Evolutionary conservation across 495 filamentous ascomycete genomes (phyloP).

Genomic region (Penicillium tannophilum): DNA sequence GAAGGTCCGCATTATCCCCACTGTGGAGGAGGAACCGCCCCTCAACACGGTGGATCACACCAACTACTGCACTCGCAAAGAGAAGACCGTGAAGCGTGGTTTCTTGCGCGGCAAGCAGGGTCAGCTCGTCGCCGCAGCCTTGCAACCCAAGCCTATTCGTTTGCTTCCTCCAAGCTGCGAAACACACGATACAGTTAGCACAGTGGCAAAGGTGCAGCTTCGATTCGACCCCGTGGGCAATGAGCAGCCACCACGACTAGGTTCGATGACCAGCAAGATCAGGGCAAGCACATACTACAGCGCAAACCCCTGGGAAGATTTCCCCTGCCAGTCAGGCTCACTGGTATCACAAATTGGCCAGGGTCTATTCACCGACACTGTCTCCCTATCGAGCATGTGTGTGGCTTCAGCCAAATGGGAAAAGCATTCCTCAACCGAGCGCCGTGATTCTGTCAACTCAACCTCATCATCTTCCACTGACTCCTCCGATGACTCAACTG

Average conservation of each 20-base stretch:
- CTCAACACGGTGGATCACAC: constrained; percentile 59
- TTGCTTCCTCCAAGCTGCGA: constrained; percentile 53
- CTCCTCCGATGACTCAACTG: constrained; percentile 32
- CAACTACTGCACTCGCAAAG: constrained; percentile 69
- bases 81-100: constrained; percentile 77
- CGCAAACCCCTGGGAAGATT: constrained; percentile 57
- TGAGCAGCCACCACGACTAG: constrained; percentile 67
- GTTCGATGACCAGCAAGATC: constrained; percentile 68
- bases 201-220: constrained; percentile 67
- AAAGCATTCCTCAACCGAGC: constrained; percentile 44
- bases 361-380: constrained; percentile 65
- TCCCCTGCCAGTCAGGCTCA: constrained; percentile 30
- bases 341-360: constrained; percentile 40
- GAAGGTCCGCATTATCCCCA: constrained; percentile 78
- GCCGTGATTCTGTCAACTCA: constrained; percentile 64
- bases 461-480: constrained; percentile 8
- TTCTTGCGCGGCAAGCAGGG: constrained; percentile 79
- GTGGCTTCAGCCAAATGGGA: constrained; percentile 69
- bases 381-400: constrained; percentile 65
- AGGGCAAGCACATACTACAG: constrained; percentile 75
- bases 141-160: constrained; percentile 71
- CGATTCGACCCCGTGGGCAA: constrained; percentile 71
- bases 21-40: constrained; percentile 72
- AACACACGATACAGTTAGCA: constrained; percentile 43
- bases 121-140: constrained; percentile 66